Conservation (phyloP, 495 filamentous ascomycete species). For the Trichoderma gamsii region DNA sequence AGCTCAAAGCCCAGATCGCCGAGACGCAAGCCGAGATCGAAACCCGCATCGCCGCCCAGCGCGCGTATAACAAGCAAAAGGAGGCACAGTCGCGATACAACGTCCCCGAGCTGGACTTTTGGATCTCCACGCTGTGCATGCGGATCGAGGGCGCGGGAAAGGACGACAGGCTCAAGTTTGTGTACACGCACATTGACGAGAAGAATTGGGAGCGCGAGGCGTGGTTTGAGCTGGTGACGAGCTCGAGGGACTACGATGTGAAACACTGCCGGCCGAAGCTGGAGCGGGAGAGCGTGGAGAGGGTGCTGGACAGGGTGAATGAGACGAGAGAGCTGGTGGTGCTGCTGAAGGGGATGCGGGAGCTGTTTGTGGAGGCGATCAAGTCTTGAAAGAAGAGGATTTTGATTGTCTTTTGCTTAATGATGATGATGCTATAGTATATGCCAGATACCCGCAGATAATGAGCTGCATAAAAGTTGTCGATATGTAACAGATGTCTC, state of each 20-base stretch:
- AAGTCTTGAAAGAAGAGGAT: constrained; percentile 32
- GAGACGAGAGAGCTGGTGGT: constrained; percentile 74
- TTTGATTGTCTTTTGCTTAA: neutral
- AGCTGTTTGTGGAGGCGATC: constrained; percentile 63
- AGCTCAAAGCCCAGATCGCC: constrained; percentile 69
- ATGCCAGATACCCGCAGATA: constrained; percentile 4
- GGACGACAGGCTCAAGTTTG: constrained; percentile 82
- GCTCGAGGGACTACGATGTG: constrained; percentile 76
- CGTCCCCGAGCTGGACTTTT: constrained; percentile 88
- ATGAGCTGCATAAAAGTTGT: neutral
- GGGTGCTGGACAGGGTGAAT: constrained; percentile 68
- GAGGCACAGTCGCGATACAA: constrained; percentile 80
- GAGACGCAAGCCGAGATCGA: constrained; percentile 65
- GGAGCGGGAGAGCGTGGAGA: constrained; percentile 64
- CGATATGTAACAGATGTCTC: neutral
- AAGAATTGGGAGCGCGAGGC: constrained; percentile 82
- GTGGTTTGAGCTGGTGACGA: constrained; percentile 85
- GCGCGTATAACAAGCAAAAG: constrained; percentile 51
- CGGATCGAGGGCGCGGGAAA: constrained; percentile 83
- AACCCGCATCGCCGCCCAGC: constrained; percentile 44
- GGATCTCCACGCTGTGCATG: constrained; percentile 84
- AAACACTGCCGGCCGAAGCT: constrained; percentile 71
- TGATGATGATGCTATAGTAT: neutral
- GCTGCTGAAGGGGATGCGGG: constrained; percentile 89
- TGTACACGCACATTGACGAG: constrained; percentile 83